Percentiles rank a stretch among this genome's conserved stretches.
phyloP scores from a whole-genome alignment of 257 asterid species.

The Solanum ossicruentum region DNA sequence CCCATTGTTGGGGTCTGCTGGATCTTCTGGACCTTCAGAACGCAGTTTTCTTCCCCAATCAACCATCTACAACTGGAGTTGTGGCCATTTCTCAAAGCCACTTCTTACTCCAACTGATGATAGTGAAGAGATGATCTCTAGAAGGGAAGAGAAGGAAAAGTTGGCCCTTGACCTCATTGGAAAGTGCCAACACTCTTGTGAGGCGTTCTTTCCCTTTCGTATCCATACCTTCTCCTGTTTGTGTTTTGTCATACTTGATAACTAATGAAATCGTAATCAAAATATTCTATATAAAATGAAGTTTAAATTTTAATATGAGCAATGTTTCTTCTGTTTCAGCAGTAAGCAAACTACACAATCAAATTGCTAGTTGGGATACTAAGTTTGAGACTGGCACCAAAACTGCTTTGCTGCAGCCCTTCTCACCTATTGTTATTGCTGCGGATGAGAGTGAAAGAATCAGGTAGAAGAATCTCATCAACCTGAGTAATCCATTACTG shows the following conservation, averaged over 20 bases:
- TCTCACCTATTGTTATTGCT: constrained; percentile 80
- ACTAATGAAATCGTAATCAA: neutral
- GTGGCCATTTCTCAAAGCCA: constrained; percentile 96
- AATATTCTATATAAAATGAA: neutral
- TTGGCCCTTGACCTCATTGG: constrained; percentile 67
- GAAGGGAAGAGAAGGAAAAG: constrained; percentile 85
- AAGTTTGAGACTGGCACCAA: constrained; percentile 79
- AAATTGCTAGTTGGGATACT: constrained; percentile 98
- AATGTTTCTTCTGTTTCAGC: constrained; percentile 33
- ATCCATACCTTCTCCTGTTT: neutral
- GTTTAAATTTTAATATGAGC: neutral
- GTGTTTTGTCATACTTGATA: neutral
- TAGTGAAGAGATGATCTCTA: constrained; percentile 59
- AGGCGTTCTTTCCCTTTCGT: constrained; percentile 5
- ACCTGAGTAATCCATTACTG: neutral
- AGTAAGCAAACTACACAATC: constrained; percentile 67
- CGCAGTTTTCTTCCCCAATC: constrained; percentile 96
- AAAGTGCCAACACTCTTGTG: constrained; percentile 87
- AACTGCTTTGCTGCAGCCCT: constrained; percentile 74
- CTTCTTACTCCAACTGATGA: constrained; percentile 86
- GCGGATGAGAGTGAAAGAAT: constrained; percentile 84
- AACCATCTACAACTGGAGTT: constrained; percentile 88
- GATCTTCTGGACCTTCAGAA: constrained; percentile 61
- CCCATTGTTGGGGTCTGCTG: constrained; percentile 78
- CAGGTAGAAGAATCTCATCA: constrained; percentile 34